These are phyloP conservation scores for Starmerella lactis-condensi DNA, from an alignment of 805 yeast genomes.

Conservation along the genomic window DNA sequence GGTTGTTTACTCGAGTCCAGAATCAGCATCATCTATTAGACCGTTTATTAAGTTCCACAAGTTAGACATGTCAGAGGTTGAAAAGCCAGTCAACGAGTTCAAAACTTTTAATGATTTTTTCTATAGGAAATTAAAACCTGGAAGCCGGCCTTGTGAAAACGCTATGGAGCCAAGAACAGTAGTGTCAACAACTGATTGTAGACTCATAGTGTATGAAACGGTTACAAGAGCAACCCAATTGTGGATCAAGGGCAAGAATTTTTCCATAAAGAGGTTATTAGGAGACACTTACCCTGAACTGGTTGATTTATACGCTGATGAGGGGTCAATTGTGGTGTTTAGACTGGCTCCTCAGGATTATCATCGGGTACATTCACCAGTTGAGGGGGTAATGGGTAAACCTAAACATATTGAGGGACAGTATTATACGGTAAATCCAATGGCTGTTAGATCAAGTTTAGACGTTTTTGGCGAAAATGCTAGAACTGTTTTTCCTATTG, in stretches of 20 bases:
- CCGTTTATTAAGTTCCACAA: slow-evolving; percentile 69
- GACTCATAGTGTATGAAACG: slow-evolving; percentile 51
- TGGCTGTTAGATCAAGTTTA: slow-evolving; percentile 76
- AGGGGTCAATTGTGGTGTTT: slow-evolving; percentile 57
- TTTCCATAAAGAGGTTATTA: slow-evolving; percentile 46
- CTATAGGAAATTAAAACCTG: slow-evolving; percentile 55
- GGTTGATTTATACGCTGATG: slow-evolving; percentile 25
- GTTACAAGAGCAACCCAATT: slow-evolving; percentile 45
- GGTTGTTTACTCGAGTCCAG: slow-evolving; percentile 52
- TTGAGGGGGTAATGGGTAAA: slow-evolving; percentile 50
- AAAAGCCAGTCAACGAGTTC: slow-evolving; percentile 33
- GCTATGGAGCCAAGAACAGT: slow-evolving; percentile 31
- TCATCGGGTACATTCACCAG: slow-evolving; percentile 82
- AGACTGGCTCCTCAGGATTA: slow-evolving; percentile 94
- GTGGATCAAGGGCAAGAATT: slow-evolving; percentile 80
- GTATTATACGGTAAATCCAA: slow-evolving; percentile 90
- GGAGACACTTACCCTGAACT: slow-evolving; percentile 26
- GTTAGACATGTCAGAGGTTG: slow-evolving; percentile 56
- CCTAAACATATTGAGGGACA: slow-evolving; percentile 65
- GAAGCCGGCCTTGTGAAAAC: slow-evolving; percentile 53
- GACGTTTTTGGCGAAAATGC: slow-evolving; percentile 91
- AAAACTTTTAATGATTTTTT: slow-evolving; percentile 77
- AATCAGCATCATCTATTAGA: slow-evolving; percentile 46
- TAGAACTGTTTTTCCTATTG: slow-evolving; percentile 57
- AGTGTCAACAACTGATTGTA: slow-evolving; percentile 72